A percentile compares a stretch with the other conserved stretches of the same genome.
phyloP scores from a whole-genome alignment of 2,329 filamentous ascomycete species.

The Fusarium nurragi region DNA sequence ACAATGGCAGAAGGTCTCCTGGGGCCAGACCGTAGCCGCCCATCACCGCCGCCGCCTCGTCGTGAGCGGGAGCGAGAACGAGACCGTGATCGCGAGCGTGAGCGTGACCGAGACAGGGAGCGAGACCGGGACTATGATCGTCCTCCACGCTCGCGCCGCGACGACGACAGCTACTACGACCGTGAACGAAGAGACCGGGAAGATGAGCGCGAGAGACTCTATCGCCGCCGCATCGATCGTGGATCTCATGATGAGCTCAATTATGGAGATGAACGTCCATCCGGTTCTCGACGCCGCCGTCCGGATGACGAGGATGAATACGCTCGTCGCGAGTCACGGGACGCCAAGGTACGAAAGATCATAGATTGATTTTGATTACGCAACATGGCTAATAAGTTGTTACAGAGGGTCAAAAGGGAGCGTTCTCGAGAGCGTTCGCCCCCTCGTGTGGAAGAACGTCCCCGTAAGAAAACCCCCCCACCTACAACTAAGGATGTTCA shows the following conservation, averaged over 20 bases:
- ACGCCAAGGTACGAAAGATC: conserved; percentile 67
- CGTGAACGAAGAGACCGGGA: conserved; percentile 88
- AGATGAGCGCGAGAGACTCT: conserved; percentile 87
- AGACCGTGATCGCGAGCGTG: conserved; percentile 14
- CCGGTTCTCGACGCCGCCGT: conserved; percentile 76
- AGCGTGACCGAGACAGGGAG: conserved; percentile 55
- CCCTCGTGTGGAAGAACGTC: conserved; percentile 61
- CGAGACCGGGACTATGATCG: conserved; percentile 60
- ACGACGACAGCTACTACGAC: conserved; percentile 77
- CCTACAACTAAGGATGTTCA: conserved; percentile 61
- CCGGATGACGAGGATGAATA: conserved; percentile 79
- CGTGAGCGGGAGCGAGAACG: conserved; percentile 31
- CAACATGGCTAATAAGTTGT: conserved; percentile 42
- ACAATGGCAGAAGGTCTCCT: conserved; percentile 73
- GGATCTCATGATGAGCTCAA: conserved; percentile 88
- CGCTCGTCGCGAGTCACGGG: conserved; percentile 71
- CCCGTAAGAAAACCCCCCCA: conserved; percentile 67
- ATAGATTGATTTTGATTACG: background rate
- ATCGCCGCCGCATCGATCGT: conserved; percentile 80
- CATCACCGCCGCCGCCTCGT: conserved; percentile 49
- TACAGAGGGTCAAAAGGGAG: conserved; percentile 67
- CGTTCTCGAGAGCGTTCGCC: conserved; percentile 69
- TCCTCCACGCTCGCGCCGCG: conserved; percentile 64
- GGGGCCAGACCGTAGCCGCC: conserved; percentile 60
- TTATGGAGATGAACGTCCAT: conserved; percentile 80